phyloP scores from a whole-genome alignment of 768 basidiomycete species.

The Pholiota conissans region DNA sequence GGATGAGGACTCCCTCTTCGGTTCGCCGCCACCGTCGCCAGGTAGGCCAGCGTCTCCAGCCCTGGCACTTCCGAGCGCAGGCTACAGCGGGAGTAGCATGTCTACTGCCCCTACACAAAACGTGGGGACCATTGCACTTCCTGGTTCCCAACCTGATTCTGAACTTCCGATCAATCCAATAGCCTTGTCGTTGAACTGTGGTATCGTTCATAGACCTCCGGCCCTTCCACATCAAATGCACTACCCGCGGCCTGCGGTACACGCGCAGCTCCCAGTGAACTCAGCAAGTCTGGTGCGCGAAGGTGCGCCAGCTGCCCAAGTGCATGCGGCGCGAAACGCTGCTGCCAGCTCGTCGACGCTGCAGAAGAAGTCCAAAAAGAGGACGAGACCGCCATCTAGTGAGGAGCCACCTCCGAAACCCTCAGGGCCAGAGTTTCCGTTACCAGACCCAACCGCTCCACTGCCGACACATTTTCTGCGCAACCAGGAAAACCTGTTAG shows the following conservation, averaged over 20 bases:
- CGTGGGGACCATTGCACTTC: slow-evolving; percentile 98
- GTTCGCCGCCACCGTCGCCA: slow-evolving; percentile 76
- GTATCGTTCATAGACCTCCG: slow-evolving; percentile 39
- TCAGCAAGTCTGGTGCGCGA: not conserved
- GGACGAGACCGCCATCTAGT: slow-evolving; percentile 23
- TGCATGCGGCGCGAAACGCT: not conserved
- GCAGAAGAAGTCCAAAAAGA: slow-evolving; percentile 33
- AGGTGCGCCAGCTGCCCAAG: not conserved
- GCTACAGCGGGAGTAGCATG: slow-evolving; percentile 24
- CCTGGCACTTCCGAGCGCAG: slow-evolving; percentile 57
- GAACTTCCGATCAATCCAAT: slow-evolving; percentile 80
- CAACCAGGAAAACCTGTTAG: slow-evolving; percentile 70
- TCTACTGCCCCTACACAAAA: slow-evolving; percentile 60
- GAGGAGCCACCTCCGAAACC: slow-evolving; percentile 43
- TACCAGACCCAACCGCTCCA: slow-evolving; percentile 64
- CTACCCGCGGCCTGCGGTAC: not conserved
- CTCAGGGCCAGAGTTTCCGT: slow-evolving; percentile 52
- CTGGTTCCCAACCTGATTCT: slow-evolving; percentile 89
- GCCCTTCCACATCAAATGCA: slow-evolving; percentile 18
- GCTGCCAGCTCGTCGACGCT: not conserved
- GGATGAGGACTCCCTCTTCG: slow-evolving; percentile 77
- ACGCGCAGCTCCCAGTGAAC: not conserved
- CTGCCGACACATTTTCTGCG: slow-evolving; percentile 70
- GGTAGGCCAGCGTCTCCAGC: slow-evolving; percentile 74
- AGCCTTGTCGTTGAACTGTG: slow-evolving; percentile 61